These are phyloP conservation scores for Citrullus mucosospermus DNA, from an alignment of 306 rosid genomes.

Conservation along the genomic window DNA sequence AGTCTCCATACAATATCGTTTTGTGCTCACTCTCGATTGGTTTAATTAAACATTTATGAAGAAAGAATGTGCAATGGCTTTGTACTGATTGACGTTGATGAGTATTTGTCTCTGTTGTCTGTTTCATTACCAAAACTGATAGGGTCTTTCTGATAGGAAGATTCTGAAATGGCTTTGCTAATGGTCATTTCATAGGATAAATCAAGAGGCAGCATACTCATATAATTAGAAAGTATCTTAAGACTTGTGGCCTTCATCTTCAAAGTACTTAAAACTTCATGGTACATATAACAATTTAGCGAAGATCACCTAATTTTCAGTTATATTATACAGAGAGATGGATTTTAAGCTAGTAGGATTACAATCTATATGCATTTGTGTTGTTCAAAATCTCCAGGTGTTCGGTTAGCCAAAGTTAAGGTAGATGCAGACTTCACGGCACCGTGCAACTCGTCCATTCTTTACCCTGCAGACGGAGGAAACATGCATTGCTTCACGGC, in stretches of 20 bases:
- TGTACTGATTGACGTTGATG: background rate
- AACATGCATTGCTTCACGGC: slow-evolving; percentile 95
- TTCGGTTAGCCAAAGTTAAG: slow-evolving; percentile 62
- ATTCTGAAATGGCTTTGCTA: background rate
- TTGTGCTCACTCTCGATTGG: background rate
- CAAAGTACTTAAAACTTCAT: background rate
- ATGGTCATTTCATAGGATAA: background rate
- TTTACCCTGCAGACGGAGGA: slow-evolving; percentile 87
- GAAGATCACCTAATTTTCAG: background rate
- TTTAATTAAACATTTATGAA: background rate
- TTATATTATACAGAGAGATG: background rate
- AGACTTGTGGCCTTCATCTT: background rate
- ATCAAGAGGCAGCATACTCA: too few relatives aligned
- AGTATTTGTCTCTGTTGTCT: background rate
- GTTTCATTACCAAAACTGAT: background rate
- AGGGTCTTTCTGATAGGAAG: background rate
- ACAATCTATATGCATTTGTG: background rate
- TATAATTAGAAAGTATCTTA: background rate
- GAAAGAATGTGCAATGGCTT: background rate
- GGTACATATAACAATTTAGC: background rate
- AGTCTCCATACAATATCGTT: slow-evolving; percentile 6
- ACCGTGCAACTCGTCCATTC: slow-evolving; percentile 66
- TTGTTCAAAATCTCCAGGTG: slow-evolving; percentile 14
- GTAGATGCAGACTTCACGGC: slow-evolving; percentile 58
- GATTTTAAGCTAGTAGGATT: background rate